phyloP scores from a whole-genome alignment of 2,329 filamentous ascomycete species.

The Stachybotrys elegans region DNA sequence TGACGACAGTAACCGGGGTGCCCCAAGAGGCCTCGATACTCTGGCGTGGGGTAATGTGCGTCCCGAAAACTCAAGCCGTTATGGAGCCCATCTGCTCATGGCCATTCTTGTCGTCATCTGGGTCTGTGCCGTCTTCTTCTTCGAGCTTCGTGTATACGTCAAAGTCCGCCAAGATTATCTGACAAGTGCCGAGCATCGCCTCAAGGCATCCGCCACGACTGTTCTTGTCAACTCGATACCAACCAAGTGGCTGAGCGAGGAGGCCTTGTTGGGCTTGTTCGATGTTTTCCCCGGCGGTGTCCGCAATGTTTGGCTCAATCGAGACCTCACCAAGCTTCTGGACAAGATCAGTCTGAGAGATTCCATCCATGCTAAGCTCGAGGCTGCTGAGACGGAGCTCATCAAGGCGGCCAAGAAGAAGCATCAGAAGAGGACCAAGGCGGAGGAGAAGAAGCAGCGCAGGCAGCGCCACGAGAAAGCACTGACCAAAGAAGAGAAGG shows the following conservation, averaged over 20 bases:
- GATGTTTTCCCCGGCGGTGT: slow-evolving; percentile 96
- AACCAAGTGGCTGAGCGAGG: slow-evolving; percentile 79
- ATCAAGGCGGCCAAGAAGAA: slow-evolving; percentile 75
- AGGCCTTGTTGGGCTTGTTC: slow-evolving; percentile 77
- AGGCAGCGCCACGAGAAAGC: slow-evolving; percentile 43
- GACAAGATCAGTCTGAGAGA: slow-evolving; percentile 79
- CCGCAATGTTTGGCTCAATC: slow-evolving; percentile 93
- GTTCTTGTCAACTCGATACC: slow-evolving; percentile 91
- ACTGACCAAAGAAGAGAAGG: slow-evolving; percentile 45
- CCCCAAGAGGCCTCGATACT: slow-evolving; percentile 64
- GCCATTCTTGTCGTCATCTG: slow-evolving; percentile 74
- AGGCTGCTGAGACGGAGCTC: slow-evolving; percentile 78
- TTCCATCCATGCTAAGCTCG: slow-evolving; percentile 64
- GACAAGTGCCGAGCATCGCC: slow-evolving; percentile 88
- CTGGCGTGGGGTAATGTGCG: slow-evolving; percentile 86
- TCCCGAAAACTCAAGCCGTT: slow-evolving; percentile 58
- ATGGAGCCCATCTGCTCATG: slow-evolving; percentile 80
- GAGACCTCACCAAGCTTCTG: slow-evolving; percentile 76
- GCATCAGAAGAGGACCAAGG: slow-evolving; percentile 63
- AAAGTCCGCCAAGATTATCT: slow-evolving; percentile 91
- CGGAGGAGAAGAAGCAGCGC: slow-evolving; percentile 61
- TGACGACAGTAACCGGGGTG: slow-evolving; percentile 15
- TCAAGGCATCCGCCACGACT: slow-evolving; percentile 90
- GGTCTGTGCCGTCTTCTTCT: slow-evolving; percentile 82
- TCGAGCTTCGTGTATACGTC: slow-evolving; percentile 82